Percentiles rank a stretch among this genome's conserved stretches.
Evolutionary conservation across 148 eudicot genomes (phyloP).

Genomic region (Cornus kousa): DNA sequence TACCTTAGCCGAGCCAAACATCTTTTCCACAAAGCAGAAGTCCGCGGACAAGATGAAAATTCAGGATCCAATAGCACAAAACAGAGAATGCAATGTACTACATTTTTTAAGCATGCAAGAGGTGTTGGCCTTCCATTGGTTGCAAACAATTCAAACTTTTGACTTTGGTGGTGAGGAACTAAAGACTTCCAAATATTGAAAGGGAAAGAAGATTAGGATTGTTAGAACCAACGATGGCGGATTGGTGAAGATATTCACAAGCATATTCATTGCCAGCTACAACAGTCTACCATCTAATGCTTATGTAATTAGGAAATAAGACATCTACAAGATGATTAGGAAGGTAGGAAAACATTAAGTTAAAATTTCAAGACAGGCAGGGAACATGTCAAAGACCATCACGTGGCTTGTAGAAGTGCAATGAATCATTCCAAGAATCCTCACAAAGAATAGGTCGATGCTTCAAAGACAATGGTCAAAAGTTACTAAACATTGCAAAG

Average conservation of each 20-base stretch:
- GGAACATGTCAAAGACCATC: background rate
- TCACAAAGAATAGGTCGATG: too few species aligned
- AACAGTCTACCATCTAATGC: background rate
- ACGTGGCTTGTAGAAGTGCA: background rate
- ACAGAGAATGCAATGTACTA: background rate
- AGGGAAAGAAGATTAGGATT: background rate
- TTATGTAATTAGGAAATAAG: background rate
- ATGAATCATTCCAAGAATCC: background rate
- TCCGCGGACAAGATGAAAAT: background rate
- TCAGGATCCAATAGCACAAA: background rate
- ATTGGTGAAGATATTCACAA: background rate
- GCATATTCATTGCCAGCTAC: background rate
- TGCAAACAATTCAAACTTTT: background rate
- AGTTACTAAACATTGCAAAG: background rate
- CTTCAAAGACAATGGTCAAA: background rate
- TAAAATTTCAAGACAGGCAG: background rate
- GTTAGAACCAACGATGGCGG: background rate
- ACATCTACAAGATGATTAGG: background rate
- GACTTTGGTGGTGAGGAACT: background rate
- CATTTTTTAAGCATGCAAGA: background rate
- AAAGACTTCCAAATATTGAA: background rate
- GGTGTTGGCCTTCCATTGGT: background rate
- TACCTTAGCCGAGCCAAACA: background rate
- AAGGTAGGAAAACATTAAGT: background rate
- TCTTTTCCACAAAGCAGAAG: background rate